Conservation (phyloP, 192 early-diverging fungal species). For the Chytriomyces confervae region DNA sequence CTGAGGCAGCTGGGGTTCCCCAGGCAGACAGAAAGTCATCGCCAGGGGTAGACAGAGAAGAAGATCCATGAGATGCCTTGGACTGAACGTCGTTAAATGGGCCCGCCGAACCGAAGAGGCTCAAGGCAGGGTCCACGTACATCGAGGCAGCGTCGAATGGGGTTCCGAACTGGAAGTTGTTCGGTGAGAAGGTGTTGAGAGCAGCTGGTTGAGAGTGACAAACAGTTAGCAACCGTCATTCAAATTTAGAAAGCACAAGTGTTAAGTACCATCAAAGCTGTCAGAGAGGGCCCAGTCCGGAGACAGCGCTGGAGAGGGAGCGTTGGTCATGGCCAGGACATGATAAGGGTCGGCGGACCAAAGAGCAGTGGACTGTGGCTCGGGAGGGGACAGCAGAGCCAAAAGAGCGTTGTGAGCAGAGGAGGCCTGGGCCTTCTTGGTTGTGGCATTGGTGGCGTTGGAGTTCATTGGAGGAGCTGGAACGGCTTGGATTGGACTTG, state of each 20-base stretch:
- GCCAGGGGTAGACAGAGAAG: background rate
- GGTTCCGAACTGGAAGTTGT: background rate
- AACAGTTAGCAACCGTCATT: background rate
- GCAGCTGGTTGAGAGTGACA: background rate
- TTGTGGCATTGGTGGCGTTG: background rate
- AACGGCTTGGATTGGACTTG: background rate
- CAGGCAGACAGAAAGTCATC: background rate
- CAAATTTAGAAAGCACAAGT: background rate
- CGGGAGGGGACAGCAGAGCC: background rate
- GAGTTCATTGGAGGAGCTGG: background rate
- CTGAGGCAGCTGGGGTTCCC: background rate
- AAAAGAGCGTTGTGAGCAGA: background rate
- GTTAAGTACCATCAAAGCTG: background rate
- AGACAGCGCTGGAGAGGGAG: background rate
- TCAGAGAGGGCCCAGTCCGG: background rate
- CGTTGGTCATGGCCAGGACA: background rate
- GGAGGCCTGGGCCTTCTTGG: background rate
- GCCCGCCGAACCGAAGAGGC: slow-evolving; percentile 9
- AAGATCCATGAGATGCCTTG: background rate
- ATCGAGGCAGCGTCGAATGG: background rate
- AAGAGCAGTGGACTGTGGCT: background rate
- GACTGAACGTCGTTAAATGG: background rate
- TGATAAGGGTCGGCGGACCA: background rate
- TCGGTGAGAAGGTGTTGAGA: background rate
- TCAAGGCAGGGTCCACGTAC: slow-evolving; percentile 18